phyloP scores from a whole-genome alignment of 306 rosid genomes.

The Prosopis cineraria region DNA sequence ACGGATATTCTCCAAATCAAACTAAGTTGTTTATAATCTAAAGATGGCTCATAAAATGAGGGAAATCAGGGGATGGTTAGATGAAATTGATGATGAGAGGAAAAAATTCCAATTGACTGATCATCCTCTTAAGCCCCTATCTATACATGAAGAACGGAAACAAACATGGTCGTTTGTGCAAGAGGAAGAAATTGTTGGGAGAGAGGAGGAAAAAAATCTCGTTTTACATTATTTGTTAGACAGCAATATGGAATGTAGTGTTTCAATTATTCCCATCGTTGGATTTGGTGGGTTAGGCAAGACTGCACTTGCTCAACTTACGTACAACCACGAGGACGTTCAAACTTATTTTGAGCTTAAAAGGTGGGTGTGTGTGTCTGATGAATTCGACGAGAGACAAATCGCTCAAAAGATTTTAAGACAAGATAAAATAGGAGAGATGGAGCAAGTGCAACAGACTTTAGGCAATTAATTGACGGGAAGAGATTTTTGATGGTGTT shows the following conservation, averaged over 20 bases:
- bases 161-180: constrained; percentile 44
- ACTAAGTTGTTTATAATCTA: constrained; percentile 7
- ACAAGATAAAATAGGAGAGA: neutral
- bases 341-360: constrained; percentile 21
- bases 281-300: constrained; percentile 56
- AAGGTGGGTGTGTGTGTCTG: constrained; percentile 52
- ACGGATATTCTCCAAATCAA: constrained; percentile 23
- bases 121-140: neutral
- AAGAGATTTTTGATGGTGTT: constrained; percentile 46
- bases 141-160: neutral
- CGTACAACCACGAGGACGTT: constrained; percentile 24
- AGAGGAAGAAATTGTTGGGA: constrained; percentile 37
- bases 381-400: constrained; percentile 40
- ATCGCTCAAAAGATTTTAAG: constrained; percentile 36
- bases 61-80: constrained; percentile 28
- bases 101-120: constrained; percentile 14
- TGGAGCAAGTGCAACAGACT: constrained; percentile 30
- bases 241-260: constrained; percentile 1
- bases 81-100: constrained; percentile 28
- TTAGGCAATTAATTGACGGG: constrained; percentile 23
- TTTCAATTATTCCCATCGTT: constrained; percentile 38
- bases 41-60: constrained; percentile 34
- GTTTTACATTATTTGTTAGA: constrained; percentile 5
- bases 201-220: constrained; percentile 27
- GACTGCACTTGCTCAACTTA: constrained; percentile 49